These are phyloP conservation scores for Apodospora peruviana DNA, from an alignment of 495 filamentous ascomycete genomes.

Conservation along the genomic window DNA sequence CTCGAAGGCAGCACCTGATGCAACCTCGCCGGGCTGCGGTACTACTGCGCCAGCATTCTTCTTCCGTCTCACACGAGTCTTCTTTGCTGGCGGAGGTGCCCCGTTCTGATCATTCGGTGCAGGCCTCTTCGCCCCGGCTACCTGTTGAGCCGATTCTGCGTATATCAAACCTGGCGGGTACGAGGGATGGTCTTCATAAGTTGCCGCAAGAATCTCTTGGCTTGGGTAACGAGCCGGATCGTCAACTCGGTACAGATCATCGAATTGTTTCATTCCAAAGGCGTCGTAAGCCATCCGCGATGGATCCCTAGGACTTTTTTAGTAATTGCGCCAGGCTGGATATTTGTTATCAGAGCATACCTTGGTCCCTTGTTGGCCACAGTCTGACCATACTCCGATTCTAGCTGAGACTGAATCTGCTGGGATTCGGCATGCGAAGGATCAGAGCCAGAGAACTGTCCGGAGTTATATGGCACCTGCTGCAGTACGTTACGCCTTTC, in stretches of 20 bases:
- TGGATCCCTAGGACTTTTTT: too few species aligned
- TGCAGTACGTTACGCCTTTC: neutral
- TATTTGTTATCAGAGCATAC: too few species aligned
- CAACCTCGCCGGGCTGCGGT: neutral
- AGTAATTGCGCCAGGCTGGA: too few species aligned
- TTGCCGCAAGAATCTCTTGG: slow-evolving; percentile 3
- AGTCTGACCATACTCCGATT: slow-evolving; percentile 10
- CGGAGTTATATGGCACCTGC: neutral
- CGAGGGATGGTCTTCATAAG: neutral
- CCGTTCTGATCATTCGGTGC: neutral
- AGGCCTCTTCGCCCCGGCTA: slow-evolving; percentile 11
- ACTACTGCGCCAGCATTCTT: slow-evolving; percentile 6
- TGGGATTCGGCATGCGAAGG: slow-evolving; percentile 1
- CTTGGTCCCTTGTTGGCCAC: neutral
- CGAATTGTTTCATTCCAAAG: too few species aligned
- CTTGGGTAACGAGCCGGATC: neutral
- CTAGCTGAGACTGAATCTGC: slow-evolving; percentile 24
- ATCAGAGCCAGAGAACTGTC: slow-evolving; percentile 1
- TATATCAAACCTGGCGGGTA: slow-evolving; percentile 4
- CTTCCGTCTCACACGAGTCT: slow-evolving; percentile 15
- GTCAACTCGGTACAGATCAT: neutral
- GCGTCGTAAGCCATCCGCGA: too few species aligned
- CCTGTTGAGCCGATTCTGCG: slow-evolving; percentile 18
- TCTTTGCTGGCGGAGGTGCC: slow-evolving; percentile 9
- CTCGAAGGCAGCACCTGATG: neutral